Conservation (phyloP, 2,329 filamentous ascomycete species). For the Macrophomina pseudophaseolina region DNA sequence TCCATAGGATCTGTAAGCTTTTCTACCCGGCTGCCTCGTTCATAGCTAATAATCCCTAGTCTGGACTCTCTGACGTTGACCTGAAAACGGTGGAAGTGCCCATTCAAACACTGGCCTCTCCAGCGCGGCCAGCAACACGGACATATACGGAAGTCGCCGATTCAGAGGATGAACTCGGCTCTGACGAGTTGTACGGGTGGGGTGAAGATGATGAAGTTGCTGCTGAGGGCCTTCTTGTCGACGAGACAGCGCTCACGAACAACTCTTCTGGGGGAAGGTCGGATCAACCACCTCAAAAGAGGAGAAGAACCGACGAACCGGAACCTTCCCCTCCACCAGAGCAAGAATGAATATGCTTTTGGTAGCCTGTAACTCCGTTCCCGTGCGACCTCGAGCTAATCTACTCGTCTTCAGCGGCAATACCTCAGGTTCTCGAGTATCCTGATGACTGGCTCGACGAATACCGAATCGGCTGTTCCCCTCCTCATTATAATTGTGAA, state of each 20-base stretch:
- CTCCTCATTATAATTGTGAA: neutral
- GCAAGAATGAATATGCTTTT: neutral
- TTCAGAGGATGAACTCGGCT: constrained; percentile 65
- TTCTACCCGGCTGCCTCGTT: constrained; percentile 31
- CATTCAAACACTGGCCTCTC: constrained; percentile 27
- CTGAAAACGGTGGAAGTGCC: constrained; percentile 12
- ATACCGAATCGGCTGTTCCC: neutral
- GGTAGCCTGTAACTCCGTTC: neutral
- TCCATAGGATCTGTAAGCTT: constrained; percentile 51
- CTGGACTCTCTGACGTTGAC: constrained; percentile 39
- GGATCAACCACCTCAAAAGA: constrained; percentile 9
- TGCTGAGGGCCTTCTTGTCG: constrained; percentile 42
- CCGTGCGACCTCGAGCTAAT: neutral
- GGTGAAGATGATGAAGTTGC: constrained; percentile 63
- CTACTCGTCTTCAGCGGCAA: neutral
- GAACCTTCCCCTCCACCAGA: neutral
- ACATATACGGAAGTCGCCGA: constrained; percentile 62
- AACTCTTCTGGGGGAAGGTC: neutral
- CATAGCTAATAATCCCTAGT: constrained; percentile 36
- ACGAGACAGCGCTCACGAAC: constrained; percentile 33
- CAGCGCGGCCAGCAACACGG: constrained; percentile 60
- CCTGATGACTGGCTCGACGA: neutral
- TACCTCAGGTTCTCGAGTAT: neutral
- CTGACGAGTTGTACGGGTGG: constrained; percentile 76
- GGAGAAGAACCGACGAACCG: neutral